Conservation (phyloP, 2,329 filamentous ascomycete species). For the Lasiodiplodia hormozganensis region DNA sequence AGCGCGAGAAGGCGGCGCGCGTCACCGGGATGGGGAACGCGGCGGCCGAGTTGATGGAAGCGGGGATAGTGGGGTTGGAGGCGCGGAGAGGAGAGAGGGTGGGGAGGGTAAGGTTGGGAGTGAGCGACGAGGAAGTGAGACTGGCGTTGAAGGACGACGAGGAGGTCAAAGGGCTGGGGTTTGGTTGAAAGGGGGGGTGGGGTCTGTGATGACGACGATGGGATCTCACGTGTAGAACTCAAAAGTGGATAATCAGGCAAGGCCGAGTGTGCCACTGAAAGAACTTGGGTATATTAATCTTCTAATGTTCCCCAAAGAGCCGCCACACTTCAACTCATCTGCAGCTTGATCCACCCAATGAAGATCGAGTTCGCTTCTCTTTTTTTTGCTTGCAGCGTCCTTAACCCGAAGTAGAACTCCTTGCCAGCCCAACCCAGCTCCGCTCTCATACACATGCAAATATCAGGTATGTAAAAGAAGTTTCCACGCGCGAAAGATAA, state of each 20-base stretch:
- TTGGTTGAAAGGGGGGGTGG: conserved; percentile 43
- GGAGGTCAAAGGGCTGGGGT: conserved; percentile 81
- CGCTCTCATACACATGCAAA: background rate
- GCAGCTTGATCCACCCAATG: background rate
- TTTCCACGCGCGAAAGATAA: background rate
- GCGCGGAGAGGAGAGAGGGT: conserved; percentile 78
- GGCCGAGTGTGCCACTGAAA: background rate
- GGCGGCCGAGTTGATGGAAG: conserved; percentile 82
- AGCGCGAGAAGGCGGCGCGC: conserved; percentile 52
- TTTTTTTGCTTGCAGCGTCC: background rate
- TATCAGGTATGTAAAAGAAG: background rate
- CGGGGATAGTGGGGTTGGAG: conserved; percentile 87
- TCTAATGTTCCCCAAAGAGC: background rate
- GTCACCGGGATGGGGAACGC: conserved; percentile 71
- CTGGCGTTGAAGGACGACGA: conserved; percentile 87
- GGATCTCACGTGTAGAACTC: background rate
- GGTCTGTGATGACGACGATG: background rate
- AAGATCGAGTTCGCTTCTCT: background rate
- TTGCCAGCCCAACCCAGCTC: background rate
- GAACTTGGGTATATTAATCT: conserved; percentile 18
- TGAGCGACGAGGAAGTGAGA: conserved; percentile 90
- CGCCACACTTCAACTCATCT: background rate
- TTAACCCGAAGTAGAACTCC: background rate
- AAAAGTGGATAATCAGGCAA: background rate
- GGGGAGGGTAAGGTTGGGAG: conserved; percentile 82